Conservation (phyloP, 257 asterid genomes). For the Cynanchum wilfordii region DNA sequence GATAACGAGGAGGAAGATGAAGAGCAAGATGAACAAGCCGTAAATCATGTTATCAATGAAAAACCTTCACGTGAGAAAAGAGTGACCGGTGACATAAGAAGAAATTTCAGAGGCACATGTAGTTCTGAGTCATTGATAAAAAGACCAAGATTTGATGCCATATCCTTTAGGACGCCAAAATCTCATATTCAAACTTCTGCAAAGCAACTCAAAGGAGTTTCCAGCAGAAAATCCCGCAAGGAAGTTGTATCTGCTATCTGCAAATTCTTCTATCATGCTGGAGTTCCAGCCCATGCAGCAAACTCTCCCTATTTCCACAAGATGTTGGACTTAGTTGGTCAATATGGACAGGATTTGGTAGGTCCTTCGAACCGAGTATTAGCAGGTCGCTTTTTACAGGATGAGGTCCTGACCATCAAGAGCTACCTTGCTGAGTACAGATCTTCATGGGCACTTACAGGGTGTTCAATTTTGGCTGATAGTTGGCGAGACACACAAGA, state of each 20-base stretch:
- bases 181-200: conserved; percentile 38
- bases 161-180: conserved; percentile 39
- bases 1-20: conserved; percentile 66
- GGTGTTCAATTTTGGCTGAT: conserved; percentile 85
- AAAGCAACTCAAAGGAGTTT: conserved; percentile 43
- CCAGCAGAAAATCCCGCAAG: conserved; percentile 59
- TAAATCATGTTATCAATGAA: conserved; percentile 40
- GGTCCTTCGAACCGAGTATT: conserved; percentile 65
- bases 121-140: conserved; percentile 43
- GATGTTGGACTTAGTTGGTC: conserved; percentile 77
- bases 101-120: conserved; percentile 46
- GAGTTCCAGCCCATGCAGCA: conserved; percentile 77
- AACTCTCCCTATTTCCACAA: conserved; percentile 79
- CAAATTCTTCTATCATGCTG: conserved; percentile 89
- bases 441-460: conserved; percentile 89
- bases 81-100: conserved; percentile 44
- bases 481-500: conserved; percentile 68
- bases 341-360: conserved; percentile 57
- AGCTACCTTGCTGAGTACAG: conserved; percentile 64
- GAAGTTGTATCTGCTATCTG: conserved; percentile 79
- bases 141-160: conserved; percentile 55
- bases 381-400: conserved; percentile 70
- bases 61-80: conserved; percentile 52
- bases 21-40: conserved; percentile 53
- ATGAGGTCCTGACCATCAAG: conserved; percentile 59